Percentiles rank a stretch among this genome's conserved stretches.
Conservation (phyloP, 108 stramenopile genomes). For the Nitzschia sp. region DNA sequence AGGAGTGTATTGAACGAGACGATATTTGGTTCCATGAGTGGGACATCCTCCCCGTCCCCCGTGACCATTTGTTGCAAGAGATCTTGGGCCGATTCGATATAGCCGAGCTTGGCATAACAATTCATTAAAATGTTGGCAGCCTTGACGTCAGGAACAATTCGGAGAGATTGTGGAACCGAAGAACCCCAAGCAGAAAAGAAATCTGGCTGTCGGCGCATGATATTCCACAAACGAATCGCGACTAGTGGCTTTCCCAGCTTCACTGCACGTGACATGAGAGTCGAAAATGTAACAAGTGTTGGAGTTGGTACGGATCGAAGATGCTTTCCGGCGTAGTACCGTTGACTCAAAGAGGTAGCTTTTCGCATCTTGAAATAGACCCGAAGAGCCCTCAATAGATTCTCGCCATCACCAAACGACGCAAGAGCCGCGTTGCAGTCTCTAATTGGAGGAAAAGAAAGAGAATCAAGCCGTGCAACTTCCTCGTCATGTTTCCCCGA, state of each 20-base stretch:
- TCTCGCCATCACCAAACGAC: constrained; percentile 73
- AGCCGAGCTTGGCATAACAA: constrained; percentile 75
- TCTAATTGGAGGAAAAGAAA: constrained; percentile 46
- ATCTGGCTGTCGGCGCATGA: constrained; percentile 59
- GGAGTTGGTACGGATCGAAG: constrained; percentile 48
- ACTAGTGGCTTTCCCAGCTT: constrained; percentile 69
- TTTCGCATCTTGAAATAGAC: constrained; percentile 85
- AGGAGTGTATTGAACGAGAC: constrained; percentile 87
- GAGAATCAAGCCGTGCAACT: not conserved
- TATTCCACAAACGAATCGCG: constrained; percentile 78
- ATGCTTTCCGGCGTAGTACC: constrained; percentile 10
- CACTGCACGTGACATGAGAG: constrained; percentile 87
- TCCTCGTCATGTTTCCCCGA: not conserved
- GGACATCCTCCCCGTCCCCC: constrained; percentile 49
- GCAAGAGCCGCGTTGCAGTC: constrained; percentile 78
- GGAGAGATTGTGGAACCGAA: not conserved
- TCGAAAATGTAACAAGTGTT: constrained; percentile 83
- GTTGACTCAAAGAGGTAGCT: constrained; percentile 36
- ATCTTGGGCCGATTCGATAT: constrained; percentile 53
- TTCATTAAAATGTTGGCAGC: constrained; percentile 90
- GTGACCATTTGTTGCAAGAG: constrained; percentile 66
- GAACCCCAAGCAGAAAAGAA: constrained; percentile 47
- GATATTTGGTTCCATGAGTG: constrained; percentile 56
- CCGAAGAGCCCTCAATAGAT: constrained; percentile 75
- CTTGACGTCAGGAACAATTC: constrained; percentile 73